A percentile compares a stretch with the other conserved stretches of the same genome.
Conservation (phyloP, 2,329 filamentous ascomycete genomes). For the Verticillium albo-atrum region DNA sequence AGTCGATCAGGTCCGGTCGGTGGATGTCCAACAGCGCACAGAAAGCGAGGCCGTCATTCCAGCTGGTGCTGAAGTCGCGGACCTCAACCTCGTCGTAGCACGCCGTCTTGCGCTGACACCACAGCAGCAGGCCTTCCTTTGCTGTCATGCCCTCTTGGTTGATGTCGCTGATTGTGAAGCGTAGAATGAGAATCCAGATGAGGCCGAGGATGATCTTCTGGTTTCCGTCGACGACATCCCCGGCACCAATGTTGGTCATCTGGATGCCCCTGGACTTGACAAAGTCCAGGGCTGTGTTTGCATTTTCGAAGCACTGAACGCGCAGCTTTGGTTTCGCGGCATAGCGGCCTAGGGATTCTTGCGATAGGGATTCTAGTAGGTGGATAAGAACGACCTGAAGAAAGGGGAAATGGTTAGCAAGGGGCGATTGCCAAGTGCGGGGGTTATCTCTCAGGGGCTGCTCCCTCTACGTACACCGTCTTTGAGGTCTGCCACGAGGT, state of each 20-base stretch:
- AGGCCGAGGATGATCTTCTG: constrained; percentile 94
- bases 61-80: constrained; percentile 89
- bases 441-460: no score
- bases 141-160: constrained; percentile 97
- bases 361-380: constrained; percentile 91
- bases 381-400: constrained; percentile 86
- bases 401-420: constrained; percentile 13
- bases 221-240: constrained; percentile 97
- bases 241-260: constrained; percentile 97
- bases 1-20: constrained; percentile 94
- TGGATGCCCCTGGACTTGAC: constrained; percentile 89
- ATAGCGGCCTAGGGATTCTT: constrained; percentile 93
- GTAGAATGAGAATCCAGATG: constrained; percentile 96
- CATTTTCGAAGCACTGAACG: constrained; percentile 97
- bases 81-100: constrained; percentile 98
- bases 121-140: constrained; percentile 89
- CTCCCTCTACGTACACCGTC: constrained; percentile 92
- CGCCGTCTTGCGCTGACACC: constrained; percentile 98
- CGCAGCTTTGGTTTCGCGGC: constrained; percentile 93
- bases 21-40: constrained; percentile 96
- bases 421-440: neutral
- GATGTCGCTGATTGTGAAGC: constrained; percentile 98
- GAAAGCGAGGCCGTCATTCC: constrained; percentile 96
- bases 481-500: constrained; percentile 84
- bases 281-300: constrained; percentile 90